A percentile compares a stretch with the other conserved stretches of the same genome.
Evolutionary conservation across 768 basidiomycete species (phyloP).

Genomic region (Trametes gibbosa): DNA sequence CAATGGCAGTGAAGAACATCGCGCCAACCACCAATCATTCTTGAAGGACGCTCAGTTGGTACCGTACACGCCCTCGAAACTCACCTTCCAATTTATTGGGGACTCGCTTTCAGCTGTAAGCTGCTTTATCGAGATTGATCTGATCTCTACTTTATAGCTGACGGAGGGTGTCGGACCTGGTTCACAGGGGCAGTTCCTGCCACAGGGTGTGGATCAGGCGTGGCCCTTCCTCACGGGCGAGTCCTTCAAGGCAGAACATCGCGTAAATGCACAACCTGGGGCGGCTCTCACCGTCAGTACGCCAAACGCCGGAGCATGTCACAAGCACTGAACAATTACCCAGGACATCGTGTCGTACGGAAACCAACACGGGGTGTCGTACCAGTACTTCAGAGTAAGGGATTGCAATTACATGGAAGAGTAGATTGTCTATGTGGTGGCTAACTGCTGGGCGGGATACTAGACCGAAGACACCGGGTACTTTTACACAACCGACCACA

Average conservation of each 20-base stretch:
- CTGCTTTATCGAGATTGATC: not conserved
- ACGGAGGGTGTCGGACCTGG: conserved; percentile 1
- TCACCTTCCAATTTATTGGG: conserved; percentile 56
- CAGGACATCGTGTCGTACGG: conserved; percentile 52
- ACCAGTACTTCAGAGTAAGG: conserved; percentile 48
- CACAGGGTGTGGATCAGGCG: conserved; percentile 52
- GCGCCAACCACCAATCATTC: not conserved
- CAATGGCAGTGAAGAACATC: not conserved
- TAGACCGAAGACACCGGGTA: conserved; percentile 59
- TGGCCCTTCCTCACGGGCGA: conserved; percentile 56
- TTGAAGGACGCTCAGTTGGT: conserved; percentile 45
- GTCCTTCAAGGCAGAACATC: conserved; percentile 50
- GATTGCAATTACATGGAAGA: not conserved
- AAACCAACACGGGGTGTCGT: conserved; percentile 51
- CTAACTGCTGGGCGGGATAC: not conserved
- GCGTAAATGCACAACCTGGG: conserved; percentile 52
- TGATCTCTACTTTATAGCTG: not conserved
- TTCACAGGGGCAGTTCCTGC: conserved; percentile 51
- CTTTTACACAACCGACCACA: conserved; percentile 52
- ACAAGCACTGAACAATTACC: not conserved
- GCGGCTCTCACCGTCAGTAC: conserved; percentile 43
- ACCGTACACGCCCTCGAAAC: conserved; percentile 43
- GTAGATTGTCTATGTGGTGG: not conserved
- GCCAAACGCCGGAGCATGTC: not conserved
- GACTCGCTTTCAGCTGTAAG: conserved; percentile 54